Conservation (phyloP, 257 asterid genomes). For the Scutellaria galericulata region DNA sequence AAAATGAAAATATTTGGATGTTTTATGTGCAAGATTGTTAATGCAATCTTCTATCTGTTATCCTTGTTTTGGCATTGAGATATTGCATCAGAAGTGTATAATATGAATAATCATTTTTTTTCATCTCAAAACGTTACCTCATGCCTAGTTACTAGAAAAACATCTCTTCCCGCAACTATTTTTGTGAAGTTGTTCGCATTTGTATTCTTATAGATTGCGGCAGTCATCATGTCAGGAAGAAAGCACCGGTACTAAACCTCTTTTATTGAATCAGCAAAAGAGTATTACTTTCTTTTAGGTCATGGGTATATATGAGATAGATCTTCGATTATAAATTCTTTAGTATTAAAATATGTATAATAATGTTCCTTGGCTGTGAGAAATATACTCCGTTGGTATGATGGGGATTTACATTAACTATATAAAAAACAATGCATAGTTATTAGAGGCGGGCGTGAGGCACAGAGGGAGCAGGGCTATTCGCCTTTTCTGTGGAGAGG, state of each 20-base stretch:
- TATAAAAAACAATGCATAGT: no score
- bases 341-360: background rate
- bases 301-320: background rate
- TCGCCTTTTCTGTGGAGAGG: no score
- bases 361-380: constrained; percentile 17
- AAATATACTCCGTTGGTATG: background rate
- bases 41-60: background rate
- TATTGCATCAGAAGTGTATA: background rate
- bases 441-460: no score
- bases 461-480: no score
- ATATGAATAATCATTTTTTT: background rate
- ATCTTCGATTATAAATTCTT: background rate
- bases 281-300: constrained; percentile 4
- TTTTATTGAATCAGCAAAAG: background rate
- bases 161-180: constrained; percentile 12
- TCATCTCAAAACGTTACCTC: background rate
- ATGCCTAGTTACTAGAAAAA: constrained; percentile 19
- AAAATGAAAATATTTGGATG: constrained; percentile 13
- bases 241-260: background rate
- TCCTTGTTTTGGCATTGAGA: constrained; percentile 9
- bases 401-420: constrained; percentile 5
- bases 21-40: constrained; percentile 7
- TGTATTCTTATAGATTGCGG: background rate
- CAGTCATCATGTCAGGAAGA: background rate
- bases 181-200: background rate